Evolutionary conservation across 2,329 filamentous ascomycete species (phyloP).

Genomic region (Leptographium flavum): DNA sequence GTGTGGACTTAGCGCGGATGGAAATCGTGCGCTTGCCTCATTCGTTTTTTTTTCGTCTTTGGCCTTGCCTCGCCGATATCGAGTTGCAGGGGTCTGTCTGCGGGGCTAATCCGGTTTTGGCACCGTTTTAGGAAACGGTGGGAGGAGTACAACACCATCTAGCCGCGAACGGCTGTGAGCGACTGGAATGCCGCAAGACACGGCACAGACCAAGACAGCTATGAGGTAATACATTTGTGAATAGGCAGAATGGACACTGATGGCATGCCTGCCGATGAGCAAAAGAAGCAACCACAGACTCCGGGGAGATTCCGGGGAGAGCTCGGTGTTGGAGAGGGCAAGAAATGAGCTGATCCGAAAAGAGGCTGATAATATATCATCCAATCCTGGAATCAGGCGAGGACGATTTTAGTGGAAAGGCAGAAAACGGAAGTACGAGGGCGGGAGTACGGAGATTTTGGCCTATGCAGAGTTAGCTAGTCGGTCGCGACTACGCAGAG

Average conservation of each 20-base stretch:
- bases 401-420: no score
- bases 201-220: no score
- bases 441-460: no score
- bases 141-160: background rate
- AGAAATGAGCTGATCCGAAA: background rate
- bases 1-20: constrained; percentile 9
- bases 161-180: background rate
- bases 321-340: no score
- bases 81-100: background rate
- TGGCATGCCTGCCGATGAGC: no score
- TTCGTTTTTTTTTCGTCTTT: background rate
- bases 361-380: no score
- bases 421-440: background rate
- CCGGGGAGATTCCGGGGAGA: no score
- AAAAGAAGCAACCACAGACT: background rate
- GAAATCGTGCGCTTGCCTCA: constrained; percentile 1
- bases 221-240: no score
- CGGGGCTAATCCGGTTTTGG: background rate
- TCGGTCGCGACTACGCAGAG: background rate
- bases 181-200: background rate
- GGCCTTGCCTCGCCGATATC: background rate
- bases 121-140: background rate
- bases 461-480: no score
- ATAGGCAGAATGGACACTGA: no score
- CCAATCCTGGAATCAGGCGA: no score